Conservation (phyloP, 331 rosid genomes). For the Phaseolus coccineus region DNA sequence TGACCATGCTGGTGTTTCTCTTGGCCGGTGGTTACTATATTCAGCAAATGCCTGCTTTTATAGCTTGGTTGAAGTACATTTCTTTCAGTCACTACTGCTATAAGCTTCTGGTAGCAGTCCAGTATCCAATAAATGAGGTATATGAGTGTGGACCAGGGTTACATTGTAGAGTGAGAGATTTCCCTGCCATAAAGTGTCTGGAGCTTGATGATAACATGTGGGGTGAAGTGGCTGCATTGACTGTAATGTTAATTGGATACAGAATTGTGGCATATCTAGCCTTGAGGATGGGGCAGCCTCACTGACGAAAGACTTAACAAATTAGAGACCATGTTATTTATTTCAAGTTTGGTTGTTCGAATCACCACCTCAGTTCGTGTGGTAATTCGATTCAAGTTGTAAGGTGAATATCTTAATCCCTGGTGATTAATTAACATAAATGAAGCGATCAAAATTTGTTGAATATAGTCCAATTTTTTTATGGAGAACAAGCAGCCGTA, state of each 20-base stretch:
- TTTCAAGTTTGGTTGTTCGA: slow-evolving; percentile 41
- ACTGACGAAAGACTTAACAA: slow-evolving; percentile 50
- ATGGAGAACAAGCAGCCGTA: slow-evolving; percentile 25
- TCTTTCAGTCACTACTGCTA: slow-evolving; percentile 93
- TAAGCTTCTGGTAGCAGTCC: slow-evolving; percentile 81
- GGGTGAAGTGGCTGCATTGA: slow-evolving; percentile 85
- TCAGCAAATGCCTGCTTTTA: slow-evolving; percentile 78
- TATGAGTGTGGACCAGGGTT: slow-evolving; percentile 64
- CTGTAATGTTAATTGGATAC: slow-evolving; percentile 81
- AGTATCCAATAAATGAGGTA: slow-evolving; percentile 65
- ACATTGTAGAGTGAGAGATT: slow-evolving; percentile 67
- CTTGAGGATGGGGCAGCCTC: slow-evolving; percentile 71
- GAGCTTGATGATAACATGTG: slow-evolving; percentile 63
- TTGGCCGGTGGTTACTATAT: slow-evolving; percentile 95
- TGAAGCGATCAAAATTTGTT: slow-evolving; percentile 32
- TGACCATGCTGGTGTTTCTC: slow-evolving; percentile 85
- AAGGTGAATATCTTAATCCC: slow-evolving; percentile 21
- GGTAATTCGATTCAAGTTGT: slow-evolving; percentile 46
- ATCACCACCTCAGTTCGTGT: slow-evolving; percentile 39
- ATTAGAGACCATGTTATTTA: slow-evolving; percentile 39
- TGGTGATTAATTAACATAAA: slow-evolving; percentile 49
- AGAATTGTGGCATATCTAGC: slow-evolving; percentile 86
- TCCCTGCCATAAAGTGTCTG: slow-evolving; percentile 70
- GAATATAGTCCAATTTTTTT: slow-evolving; percentile 7
- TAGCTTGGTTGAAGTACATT: slow-evolving; percentile 87